These are phyloP conservation scores for Gracilaria caudata DNA, from an alignment of 23 red algal species.

Conservation along the genomic window DNA sequence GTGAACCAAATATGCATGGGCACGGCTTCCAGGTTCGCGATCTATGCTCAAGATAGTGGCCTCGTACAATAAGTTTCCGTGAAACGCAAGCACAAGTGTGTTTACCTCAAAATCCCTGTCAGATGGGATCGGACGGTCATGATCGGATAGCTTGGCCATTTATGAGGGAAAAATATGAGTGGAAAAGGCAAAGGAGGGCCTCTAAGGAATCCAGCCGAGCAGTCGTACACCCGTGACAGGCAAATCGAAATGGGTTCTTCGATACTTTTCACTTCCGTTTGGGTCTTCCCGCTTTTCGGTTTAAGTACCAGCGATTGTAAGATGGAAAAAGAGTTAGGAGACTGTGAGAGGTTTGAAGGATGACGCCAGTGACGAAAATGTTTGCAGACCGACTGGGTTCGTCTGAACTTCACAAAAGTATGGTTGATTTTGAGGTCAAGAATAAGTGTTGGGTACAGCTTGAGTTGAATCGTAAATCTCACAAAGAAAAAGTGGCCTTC, in stretches of 20 bases:
- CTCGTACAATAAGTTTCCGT: conserved; percentile 81
- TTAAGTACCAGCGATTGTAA: background rate
- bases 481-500: too few species aligned
- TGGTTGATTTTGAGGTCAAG: too few species aligned
- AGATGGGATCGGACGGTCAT: conserved; percentile 42
- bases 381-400: too few species aligned
- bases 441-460: too few species aligned
- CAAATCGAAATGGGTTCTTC: background rate
- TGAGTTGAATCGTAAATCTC: too few species aligned
- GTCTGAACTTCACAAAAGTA: too few species aligned
- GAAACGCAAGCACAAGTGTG: conserved; percentile 73
- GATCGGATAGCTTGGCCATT: conserved; percentile 10
- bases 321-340: background rate
- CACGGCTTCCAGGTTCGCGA: background rate
- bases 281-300: background rate
- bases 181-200: too few species aligned
- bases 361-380: too few species aligned
- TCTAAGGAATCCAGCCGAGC: background rate
- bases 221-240: background rate
- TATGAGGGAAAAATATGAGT: too few species aligned
- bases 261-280: background rate
- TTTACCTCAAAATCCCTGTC: conserved; percentile 53
- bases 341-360: too few species aligned
- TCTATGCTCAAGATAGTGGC: conserved; percentile 69
- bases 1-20: conserved; percentile 65